Evolutionary conservation across 306 rosid genomes (phyloP).

Genomic region (Prunus mira): DNA sequence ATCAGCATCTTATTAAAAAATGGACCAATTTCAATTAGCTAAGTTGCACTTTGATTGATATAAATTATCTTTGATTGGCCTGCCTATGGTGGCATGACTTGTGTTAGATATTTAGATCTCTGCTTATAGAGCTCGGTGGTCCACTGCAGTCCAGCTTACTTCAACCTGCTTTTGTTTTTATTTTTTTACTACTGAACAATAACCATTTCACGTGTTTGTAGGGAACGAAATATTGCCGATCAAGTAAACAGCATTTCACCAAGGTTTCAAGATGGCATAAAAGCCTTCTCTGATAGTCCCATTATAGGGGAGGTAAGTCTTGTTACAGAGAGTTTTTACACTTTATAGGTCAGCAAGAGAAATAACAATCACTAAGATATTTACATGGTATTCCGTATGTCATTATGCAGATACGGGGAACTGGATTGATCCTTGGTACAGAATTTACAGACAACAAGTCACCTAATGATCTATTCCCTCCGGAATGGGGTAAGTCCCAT

Average conservation of each 20-base stretch:
- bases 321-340: conserved; percentile 13
- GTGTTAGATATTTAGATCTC: neutral
- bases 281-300: conserved; percentile 74
- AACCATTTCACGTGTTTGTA: conserved; percentile 30
- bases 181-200: neutral
- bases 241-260: conserved; percentile 55
- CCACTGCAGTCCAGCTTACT: neutral
- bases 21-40: too few species aligned
- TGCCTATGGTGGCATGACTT: neutral
- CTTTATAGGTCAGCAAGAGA: conserved; percentile 12
- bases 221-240: conserved; percentile 78
- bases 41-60: neutral
- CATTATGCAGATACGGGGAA: conserved; percentile 77
- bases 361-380: neutral
- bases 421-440: conserved; percentile 74
- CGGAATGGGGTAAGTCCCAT: conserved; percentile 82
- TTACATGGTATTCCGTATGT: neutral
- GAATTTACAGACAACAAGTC: conserved; percentile 87
- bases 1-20: too few species aligned
- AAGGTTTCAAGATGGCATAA: conserved; percentile 80
- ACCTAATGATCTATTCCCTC: conserved; percentile 80
- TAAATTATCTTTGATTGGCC: neutral
- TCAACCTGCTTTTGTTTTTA: neutral
- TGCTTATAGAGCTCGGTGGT: neutral
- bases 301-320: conserved; percentile 82